Evolutionary conservation across 2,329 filamentous ascomycete species (phyloP).

Genomic region (Plenodomus tracheiphilus): DNA sequence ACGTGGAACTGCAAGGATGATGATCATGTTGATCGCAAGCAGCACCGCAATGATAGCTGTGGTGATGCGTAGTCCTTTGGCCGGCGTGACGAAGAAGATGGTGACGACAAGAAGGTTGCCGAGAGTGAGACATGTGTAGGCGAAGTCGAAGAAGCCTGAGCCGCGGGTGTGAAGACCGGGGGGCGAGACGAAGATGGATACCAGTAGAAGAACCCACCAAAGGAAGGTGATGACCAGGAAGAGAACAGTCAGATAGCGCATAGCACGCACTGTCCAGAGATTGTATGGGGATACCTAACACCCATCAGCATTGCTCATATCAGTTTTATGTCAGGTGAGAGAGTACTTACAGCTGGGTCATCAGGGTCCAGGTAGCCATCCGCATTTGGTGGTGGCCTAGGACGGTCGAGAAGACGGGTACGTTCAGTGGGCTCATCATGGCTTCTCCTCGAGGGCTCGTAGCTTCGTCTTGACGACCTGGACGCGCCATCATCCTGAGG

Average conservation of each 20-base stretch:
- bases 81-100: slow-evolving; percentile 86
- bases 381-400: slow-evolving; percentile 60
- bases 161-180: slow-evolving; percentile 84
- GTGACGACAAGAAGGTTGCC: slow-evolving; percentile 76
- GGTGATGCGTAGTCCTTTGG: slow-evolving; percentile 74
- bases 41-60: slow-evolving; percentile 69
- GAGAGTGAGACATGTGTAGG: slow-evolving; percentile 77
- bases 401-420: slow-evolving; percentile 66
- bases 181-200: slow-evolving; percentile 87
- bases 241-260: slow-evolving; percentile 76
- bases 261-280: slow-evolving; percentile 82
- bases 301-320: slow-evolving; percentile 18
- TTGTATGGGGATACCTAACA: slow-evolving; percentile 81
- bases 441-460: slow-evolving; percentile 32
- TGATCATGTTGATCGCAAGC: slow-evolving; percentile 73
- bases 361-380: slow-evolving; percentile 74
- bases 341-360: slow-evolving; percentile 73
- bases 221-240: slow-evolving; percentile 76
- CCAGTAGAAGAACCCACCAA: slow-evolving; percentile 93
- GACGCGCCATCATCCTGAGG: slow-evolving; percentile 28
- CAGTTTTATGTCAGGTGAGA: neutral
- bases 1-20: slow-evolving; percentile 74
- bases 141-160: slow-evolving; percentile 89
- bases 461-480: slow-evolving; percentile 32
- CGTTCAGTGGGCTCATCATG: slow-evolving; percentile 58